Evolutionary conservation across 345 rosid species (phyloP).

Genomic region (Combretum micranthum): DNA sequence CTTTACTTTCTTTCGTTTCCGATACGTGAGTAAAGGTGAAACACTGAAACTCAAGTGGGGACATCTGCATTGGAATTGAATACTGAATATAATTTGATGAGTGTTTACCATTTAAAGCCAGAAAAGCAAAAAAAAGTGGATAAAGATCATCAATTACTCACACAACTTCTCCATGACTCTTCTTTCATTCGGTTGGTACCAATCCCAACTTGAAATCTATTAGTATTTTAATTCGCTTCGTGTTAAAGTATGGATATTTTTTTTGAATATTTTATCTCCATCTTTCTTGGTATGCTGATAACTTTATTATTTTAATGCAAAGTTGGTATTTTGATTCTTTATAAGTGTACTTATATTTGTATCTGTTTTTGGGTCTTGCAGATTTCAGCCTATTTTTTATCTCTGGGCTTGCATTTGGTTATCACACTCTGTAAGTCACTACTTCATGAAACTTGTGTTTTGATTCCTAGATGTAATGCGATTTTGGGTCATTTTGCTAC

Average conservation of each 20-base stretch:
- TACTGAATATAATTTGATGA: too few species aligned
- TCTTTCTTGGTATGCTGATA: constrained; percentile 5
- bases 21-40: too few species aligned
- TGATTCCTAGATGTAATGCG: not conserved
- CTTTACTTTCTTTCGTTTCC: too few species aligned
- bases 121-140: constrained; percentile 11
- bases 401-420: constrained; percentile 13
- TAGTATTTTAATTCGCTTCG: not conserved
- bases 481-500: not conserved
- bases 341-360: constrained; percentile 15
- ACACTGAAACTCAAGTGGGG: too few species aligned
- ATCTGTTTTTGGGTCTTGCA: constrained; percentile 21
- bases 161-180: constrained; percentile 17
- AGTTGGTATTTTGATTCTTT: constrained; percentile 10
- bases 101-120: not conserved
- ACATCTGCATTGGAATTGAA: too few species aligned
- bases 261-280: not conserved
- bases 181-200: constrained; percentile 22
- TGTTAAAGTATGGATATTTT: too few species aligned
- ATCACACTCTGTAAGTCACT: constrained; percentile 21
- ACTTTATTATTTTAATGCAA: constrained; percentile 9
- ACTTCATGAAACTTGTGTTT: not conserved
- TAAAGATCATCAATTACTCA: constrained; percentile 21
- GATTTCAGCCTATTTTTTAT: constrained; percentile 12
- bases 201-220: constrained; percentile 7